A percentile compares a stretch with the other conserved stretches of the same genome.
phyloP scores from a whole-genome alignment of 2,329 filamentous ascomycete species.

The Purpureocillium lavendulum region DNA sequence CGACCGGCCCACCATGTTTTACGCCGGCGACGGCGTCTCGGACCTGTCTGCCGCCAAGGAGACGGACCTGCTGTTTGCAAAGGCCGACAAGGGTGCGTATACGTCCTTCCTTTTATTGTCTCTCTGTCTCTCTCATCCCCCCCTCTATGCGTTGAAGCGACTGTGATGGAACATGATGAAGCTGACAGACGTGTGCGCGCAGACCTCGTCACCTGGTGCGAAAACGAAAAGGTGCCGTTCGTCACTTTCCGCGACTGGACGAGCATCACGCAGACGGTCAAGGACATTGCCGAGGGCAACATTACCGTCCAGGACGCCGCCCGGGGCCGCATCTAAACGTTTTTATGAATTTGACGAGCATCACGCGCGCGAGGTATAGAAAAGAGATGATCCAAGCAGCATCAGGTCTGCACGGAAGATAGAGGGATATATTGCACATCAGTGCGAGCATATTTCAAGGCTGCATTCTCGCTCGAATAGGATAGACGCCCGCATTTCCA shows the following conservation, averaged over 20 bases:
- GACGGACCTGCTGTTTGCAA: constrained; percentile 89
- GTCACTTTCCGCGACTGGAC: constrained; percentile 81
- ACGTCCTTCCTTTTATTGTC: too few species aligned
- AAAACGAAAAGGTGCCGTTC: constrained; percentile 76
- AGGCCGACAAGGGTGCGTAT: constrained; percentile 69
- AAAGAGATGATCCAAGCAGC: too few species aligned
- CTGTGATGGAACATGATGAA: too few species aligned
- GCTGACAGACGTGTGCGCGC: too few species aligned
- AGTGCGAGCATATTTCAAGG: too few species aligned
- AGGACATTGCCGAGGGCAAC: constrained; percentile 69
- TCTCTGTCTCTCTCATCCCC: too few species aligned
- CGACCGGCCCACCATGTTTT: constrained; percentile 76
- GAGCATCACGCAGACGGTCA: constrained; percentile 66
- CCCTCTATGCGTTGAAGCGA: too few species aligned
- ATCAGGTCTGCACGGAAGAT: too few species aligned
- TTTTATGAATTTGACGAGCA: background rate
- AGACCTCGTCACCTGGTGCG: constrained; percentile 86
- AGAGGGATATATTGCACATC: too few species aligned
- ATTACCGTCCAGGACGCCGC: constrained; percentile 64
- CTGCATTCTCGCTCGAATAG: too few species aligned
- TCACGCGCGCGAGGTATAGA: too few species aligned
- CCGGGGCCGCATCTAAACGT: constrained; percentile 28
- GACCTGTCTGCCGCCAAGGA: constrained; percentile 88
- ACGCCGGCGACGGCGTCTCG: constrained; percentile 90
- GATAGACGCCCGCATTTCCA: too few species aligned